Evolutionary conservation across 2,329 filamentous ascomycete species (phyloP).

Genomic region (Colletotrichum tropicale): DNA sequence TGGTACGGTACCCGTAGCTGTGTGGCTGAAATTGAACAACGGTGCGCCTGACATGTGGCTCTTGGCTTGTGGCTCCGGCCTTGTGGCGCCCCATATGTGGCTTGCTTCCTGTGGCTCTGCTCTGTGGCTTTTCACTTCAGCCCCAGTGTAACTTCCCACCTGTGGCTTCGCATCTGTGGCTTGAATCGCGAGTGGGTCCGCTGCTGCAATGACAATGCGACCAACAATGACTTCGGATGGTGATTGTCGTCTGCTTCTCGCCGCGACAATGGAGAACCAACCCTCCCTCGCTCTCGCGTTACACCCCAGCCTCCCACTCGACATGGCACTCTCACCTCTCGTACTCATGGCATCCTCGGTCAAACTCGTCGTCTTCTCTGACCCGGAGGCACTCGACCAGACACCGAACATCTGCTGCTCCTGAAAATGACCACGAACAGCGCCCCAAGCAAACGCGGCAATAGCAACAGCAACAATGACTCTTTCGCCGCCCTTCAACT

Average conservation of each 20-base stretch:
- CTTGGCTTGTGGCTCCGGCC: no score
- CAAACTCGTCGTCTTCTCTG: background rate
- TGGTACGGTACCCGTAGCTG: background rate
- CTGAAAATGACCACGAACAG: background rate
- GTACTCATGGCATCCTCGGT: background rate
- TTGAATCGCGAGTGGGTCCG: background rate
- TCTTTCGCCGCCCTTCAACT: background rate
- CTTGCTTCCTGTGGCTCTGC: no score
- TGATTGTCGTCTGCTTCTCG: background rate
- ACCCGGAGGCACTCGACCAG: background rate
- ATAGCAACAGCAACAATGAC: background rate
- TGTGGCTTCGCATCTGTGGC: background rate
- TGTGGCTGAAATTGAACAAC: background rate
- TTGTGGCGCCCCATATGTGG: no score
- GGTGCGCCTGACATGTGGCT: background rate
- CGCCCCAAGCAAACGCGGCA: background rate
- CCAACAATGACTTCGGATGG: background rate
- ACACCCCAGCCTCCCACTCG: background rate
- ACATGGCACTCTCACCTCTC: background rate
- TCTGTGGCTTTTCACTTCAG: no score
- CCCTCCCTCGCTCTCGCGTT: background rate
- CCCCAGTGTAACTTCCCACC: no score
- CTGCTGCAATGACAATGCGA: background rate
- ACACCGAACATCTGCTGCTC: background rate
- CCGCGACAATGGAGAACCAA: background rate